phyloP scores from a whole-genome alignment of 345 rosid genomes.

The Arabis alpina region DNA sequence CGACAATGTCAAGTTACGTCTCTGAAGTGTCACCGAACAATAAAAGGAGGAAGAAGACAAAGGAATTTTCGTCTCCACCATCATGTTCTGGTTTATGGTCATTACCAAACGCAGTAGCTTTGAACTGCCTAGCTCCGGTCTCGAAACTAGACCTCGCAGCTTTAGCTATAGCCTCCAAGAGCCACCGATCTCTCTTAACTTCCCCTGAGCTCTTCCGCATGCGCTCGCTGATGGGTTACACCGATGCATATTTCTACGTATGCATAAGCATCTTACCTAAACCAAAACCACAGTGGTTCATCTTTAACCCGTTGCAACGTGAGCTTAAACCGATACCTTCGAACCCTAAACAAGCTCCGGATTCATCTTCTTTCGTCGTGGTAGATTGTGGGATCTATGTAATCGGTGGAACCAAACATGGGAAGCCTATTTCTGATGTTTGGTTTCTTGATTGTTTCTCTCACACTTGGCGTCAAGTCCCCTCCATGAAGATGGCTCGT shows the following conservation, averaged over 20 bases:
- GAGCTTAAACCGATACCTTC: neutral
- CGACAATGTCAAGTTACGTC: no score
- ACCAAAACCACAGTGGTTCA: conserved; percentile 15
- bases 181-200: neutral
- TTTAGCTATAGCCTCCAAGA: neutral
- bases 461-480: neutral
- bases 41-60: neutral
- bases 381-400: conserved; percentile 1
- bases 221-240: neutral
- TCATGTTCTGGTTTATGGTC: neutral
- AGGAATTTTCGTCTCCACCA: neutral
- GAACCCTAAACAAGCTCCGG: neutral
- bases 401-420: conserved; percentile 2
- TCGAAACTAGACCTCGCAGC: neutral
- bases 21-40: no score
- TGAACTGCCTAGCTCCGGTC: neutral
- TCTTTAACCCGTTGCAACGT: neutral
- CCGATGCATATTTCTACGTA: conserved; percentile 4
- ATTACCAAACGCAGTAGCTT: neutral
- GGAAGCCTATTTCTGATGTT: neutral
- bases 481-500: neutral
- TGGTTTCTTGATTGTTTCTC: neutral
- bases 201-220: neutral
- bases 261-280: neutral
- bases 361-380: conserved; percentile 13